A percentile compares a stretch with the other conserved stretches of the same genome.
Evolutionary conservation across 768 basidiomycete species (phyloP).

Genomic region (Dacryopinax primogenitus): DNA sequence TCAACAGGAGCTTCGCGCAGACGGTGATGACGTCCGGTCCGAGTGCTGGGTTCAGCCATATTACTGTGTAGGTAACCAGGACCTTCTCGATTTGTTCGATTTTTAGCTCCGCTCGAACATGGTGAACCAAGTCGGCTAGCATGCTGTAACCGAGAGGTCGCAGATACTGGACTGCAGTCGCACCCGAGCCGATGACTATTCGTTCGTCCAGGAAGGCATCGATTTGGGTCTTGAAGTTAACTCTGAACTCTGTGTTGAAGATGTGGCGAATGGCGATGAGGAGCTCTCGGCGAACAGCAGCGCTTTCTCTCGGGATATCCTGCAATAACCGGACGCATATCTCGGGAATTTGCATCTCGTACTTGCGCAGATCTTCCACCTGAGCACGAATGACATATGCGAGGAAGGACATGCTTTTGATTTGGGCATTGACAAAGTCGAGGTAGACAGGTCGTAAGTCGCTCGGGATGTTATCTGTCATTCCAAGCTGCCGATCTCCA

Average conservation of each 20-base stretch:
- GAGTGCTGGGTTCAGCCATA: constrained; percentile 79
- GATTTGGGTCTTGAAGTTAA: constrained; percentile 65
- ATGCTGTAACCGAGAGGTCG: constrained; percentile 70
- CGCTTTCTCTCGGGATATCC: constrained; percentile 81
- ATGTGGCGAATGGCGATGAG: constrained; percentile 88
- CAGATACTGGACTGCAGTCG: constrained; percentile 25
- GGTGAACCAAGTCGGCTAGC: constrained; percentile 86
- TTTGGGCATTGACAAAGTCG: constrained; percentile 78
- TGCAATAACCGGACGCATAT: constrained; percentile 77
- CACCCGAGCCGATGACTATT: constrained; percentile 71
- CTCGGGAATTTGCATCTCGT: constrained; percentile 68
- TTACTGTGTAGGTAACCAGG: constrained; percentile 71
- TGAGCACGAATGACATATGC: constrained; percentile 73
- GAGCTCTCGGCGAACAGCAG: constrained; percentile 74
- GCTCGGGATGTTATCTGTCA: constrained; percentile 47
- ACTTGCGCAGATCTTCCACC: constrained; percentile 50
- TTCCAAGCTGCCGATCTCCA: constrained; percentile 71
- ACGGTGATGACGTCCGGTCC: constrained; percentile 72
- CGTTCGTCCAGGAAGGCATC: constrained; percentile 85
- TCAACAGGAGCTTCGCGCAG: constrained; percentile 85
- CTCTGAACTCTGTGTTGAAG: constrained; percentile 61
- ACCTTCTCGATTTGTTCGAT: constrained; percentile 62
- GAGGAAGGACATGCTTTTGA: constrained; percentile 89
- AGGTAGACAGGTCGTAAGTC: constrained; percentile 59
- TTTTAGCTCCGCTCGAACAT: constrained; percentile 70